phyloP scores from a whole-genome alignment of 495 filamentous ascomycete genomes.

The Staphylotrichum tortipilum region DNA sequence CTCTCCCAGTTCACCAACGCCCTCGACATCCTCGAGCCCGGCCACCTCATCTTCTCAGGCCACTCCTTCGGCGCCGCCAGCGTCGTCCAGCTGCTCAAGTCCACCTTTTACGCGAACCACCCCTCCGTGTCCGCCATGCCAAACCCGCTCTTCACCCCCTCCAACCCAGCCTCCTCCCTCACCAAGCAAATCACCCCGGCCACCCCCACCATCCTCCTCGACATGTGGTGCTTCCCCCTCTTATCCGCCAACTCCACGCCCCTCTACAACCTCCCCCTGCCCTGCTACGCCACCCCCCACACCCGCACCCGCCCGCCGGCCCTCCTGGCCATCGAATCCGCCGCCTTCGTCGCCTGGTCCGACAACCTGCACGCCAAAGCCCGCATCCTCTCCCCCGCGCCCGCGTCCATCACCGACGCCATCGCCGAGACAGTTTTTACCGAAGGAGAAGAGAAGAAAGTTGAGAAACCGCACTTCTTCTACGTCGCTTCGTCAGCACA shows the following conservation, averaged over 20 bases:
- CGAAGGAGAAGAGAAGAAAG: neutral
- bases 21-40: constrained; percentile 60
- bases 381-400: constrained; percentile 44
- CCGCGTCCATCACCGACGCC: constrained; percentile 17
- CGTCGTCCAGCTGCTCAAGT: constrained; percentile 64
- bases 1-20: constrained; percentile 43
- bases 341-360: constrained; percentile 64
- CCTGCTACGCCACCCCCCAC: constrained; percentile 40
- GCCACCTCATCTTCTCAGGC: constrained; percentile 59
- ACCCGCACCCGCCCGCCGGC: constrained; percentile 35
- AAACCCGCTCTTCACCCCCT: constrained; percentile 43
- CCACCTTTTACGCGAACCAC: constrained; percentile 49
- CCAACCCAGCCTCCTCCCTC: constrained; percentile 39
- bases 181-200: constrained; percentile 52
- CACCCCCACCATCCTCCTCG: constrained; percentile 55
- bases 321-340: constrained; percentile 56
- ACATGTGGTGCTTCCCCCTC: constrained; percentile 67
- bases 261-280: constrained; percentile 58
- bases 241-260: constrained; percentile 42
- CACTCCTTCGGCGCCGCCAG: constrained; percentile 72
- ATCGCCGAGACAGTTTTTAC: neutral
- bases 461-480: constrained; percentile 46
- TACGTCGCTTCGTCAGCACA: constrained; percentile 57
- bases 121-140: constrained; percentile 19
- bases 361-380: constrained; percentile 54